These are phyloP conservation scores for Echium plantagineum DNA, from an alignment of 257 asterid species.

Conservation along the genomic window DNA sequence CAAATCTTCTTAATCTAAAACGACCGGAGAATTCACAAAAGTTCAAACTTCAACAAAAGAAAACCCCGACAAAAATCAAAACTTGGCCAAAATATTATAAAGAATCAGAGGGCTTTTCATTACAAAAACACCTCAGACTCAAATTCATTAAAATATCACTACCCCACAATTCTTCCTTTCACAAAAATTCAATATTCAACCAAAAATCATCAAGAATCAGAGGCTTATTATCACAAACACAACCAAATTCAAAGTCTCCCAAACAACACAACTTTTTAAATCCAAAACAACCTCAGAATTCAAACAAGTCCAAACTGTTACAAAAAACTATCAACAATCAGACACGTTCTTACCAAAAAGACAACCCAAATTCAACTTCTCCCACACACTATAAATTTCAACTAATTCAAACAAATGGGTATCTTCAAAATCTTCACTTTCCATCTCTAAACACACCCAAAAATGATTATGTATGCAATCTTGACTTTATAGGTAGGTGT, in stretches of 20 bases:
- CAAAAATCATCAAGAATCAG: no score
- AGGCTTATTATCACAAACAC: no score
- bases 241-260: no score
- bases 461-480: constrained; percentile 17
- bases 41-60: background rate
- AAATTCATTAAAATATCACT: background rate
- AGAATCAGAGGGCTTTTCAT: constrained; percentile 14
- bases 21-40: constrained; percentile 10
- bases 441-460: constrained; percentile 15
- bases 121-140: no score
- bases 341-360: constrained; percentile 14
- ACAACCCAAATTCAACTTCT: constrained; percentile 43
- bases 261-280: no score
- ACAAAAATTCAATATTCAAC: no score
- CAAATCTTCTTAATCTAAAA: constrained; percentile 6
- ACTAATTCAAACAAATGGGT: constrained; percentile 7
- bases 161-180: background rate
- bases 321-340: constrained; percentile 1
- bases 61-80: no score
- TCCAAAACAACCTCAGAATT: constrained; percentile 8
- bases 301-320: constrained; percentile 5
- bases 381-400: background rate
- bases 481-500: constrained; percentile 2
- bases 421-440: constrained; percentile 13
- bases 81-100: no score